A percentile compares a stretch with the other conserved stretches of the same genome.
Evolutionary conservation across 768 basidiomycete genomes (phyloP).

Genomic region (Filobasidium floriforme): DNA sequence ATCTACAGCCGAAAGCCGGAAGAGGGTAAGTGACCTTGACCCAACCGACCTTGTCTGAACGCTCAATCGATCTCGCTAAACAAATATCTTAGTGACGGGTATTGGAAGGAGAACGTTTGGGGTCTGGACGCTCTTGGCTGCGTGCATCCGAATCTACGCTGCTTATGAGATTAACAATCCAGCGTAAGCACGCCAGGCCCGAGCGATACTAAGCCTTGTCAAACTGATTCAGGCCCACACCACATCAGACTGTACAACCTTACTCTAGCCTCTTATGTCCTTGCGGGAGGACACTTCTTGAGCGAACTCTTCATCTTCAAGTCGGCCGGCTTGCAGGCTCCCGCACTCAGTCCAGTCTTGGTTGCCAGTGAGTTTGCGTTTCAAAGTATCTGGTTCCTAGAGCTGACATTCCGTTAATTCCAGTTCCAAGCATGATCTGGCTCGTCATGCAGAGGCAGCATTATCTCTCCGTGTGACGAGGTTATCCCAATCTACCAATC

Average conservation of each 20-base stretch:
- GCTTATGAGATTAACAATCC: slow-evolving; percentile 82
- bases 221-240: not conserved
- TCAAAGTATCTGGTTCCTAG: not conserved
- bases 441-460: slow-evolving; percentile 19
- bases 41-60: not conserved
- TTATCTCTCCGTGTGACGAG: slow-evolving; percentile 8
- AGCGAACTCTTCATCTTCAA: slow-evolving; percentile 78
- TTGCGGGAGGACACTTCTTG: slow-evolving; percentile 82
- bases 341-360: slow-evolving; percentile 65
- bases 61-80: not conserved
- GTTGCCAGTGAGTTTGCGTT: slow-evolving; percentile 63
- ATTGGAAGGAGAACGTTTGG: slow-evolving; percentile 86
- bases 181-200: slow-evolving; percentile 52
- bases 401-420: not conserved
- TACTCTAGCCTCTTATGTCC: slow-evolving; percentile 74
- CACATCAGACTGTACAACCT: slow-evolving; percentile 75
- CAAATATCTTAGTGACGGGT: slow-evolving; percentile 58
- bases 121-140: slow-evolving; percentile 80
- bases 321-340: slow-evolving; percentile 58
- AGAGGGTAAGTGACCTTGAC: slow-evolving; percentile 39
- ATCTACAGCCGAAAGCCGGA: slow-evolving; percentile 57
- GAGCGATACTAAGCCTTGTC: not conserved
- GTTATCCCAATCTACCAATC: no score
- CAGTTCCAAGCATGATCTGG: slow-evolving; percentile 19
- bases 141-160: slow-evolving; percentile 72